A percentile compares a stretch with the other conserved stretches of the same genome.
phyloP scores from a whole-genome alignment of 1,284 basidiomycete species.

The Moesziomyces globuligerus region DNA sequence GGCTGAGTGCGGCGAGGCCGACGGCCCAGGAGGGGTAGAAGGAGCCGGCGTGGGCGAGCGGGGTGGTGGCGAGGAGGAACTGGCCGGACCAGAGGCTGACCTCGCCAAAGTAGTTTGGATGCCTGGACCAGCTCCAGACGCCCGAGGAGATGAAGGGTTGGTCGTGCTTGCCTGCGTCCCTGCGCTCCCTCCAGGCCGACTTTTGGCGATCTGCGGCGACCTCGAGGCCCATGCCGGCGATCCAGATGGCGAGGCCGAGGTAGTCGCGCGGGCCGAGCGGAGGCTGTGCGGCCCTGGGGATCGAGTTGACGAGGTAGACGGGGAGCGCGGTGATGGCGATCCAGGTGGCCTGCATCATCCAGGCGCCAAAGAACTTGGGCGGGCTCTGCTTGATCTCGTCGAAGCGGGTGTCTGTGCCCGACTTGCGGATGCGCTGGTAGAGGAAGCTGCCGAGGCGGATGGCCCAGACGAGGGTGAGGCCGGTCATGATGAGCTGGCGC shows the following conservation, averaged over 20 bases:
- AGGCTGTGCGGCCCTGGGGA: slow-evolving; percentile 74
- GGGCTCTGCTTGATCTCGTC: slow-evolving; percentile 77
- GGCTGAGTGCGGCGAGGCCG: slow-evolving; percentile 73
- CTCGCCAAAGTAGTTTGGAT: slow-evolving; percentile 84
- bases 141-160: slow-evolving; percentile 79
- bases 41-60: slow-evolving; percentile 33
- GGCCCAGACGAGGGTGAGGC: slow-evolving; percentile 74
- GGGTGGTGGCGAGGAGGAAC: slow-evolving; percentile 70
- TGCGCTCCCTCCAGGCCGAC: slow-evolving; percentile 74
- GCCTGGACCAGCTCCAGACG: slow-evolving; percentile 77
- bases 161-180: slow-evolving; percentile 77
- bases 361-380: slow-evolving; percentile 74
- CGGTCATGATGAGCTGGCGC: slow-evolving; percentile 74
- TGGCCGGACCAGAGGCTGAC: slow-evolving; percentile 79
- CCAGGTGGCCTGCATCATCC: slow-evolving; percentile 82
- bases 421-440: slow-evolving; percentile 71
- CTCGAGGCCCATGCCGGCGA: slow-evolving; percentile 53
- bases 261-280: slow-evolving; percentile 75
- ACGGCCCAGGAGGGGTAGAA: slow-evolving; percentile 69
- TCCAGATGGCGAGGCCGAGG: slow-evolving; percentile 74
- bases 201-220: slow-evolving; percentile 75
- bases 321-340: slow-evolving; percentile 75
- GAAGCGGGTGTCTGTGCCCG: slow-evolving; percentile 76
- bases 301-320: slow-evolving; percentile 71
- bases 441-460: slow-evolving; percentile 76